phyloP scores from a whole-genome alignment of 352 stramenopile genomes.

The Pythium dissotocum region DNA sequence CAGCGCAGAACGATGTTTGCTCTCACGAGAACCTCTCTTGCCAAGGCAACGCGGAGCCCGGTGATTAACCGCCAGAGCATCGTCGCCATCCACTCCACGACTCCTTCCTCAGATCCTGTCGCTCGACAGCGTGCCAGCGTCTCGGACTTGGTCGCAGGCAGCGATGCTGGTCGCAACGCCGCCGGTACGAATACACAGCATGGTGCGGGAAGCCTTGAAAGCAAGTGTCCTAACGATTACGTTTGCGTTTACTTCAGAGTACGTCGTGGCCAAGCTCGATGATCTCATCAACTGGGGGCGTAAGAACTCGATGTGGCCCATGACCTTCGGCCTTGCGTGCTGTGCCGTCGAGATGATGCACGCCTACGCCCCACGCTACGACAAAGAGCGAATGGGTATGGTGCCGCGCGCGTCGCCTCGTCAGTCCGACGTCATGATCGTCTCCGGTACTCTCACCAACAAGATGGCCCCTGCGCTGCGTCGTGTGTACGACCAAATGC shows the following conservation, averaged over 20 bases:
- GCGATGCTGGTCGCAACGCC: background rate
- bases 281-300: slow-evolving; percentile 99
- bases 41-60: background rate
- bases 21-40: background rate
- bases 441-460: slow-evolving; percentile 99
- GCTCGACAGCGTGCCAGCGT: slow-evolving; percentile 2
- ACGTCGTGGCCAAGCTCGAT: slow-evolving; percentile 96
- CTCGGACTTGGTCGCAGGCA: background rate
- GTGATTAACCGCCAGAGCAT: background rate
- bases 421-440: slow-evolving; percentile 99
- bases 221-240: too few relatives aligned
- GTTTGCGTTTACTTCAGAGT: slow-evolving; percentile 69
- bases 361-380: slow-evolving; percentile 87
- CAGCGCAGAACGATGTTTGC: too few relatives aligned
- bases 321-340: slow-evolving; percentile 99
- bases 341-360: slow-evolving; percentile 99
- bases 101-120: background rate
- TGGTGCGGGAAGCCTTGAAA: too few relatives aligned
- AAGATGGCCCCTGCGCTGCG: slow-evolving; percentile 99
- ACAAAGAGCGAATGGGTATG: slow-evolving; percentile 99
- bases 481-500: slow-evolving; percentile 99
- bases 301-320: slow-evolving; percentile 97
- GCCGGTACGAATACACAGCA: background rate
- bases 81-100: background rate
- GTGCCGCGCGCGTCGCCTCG: slow-evolving; percentile 95